Base-by-base conservation (phyloP, 306 rosid genomes). In the Vigna radiata region DNA sequence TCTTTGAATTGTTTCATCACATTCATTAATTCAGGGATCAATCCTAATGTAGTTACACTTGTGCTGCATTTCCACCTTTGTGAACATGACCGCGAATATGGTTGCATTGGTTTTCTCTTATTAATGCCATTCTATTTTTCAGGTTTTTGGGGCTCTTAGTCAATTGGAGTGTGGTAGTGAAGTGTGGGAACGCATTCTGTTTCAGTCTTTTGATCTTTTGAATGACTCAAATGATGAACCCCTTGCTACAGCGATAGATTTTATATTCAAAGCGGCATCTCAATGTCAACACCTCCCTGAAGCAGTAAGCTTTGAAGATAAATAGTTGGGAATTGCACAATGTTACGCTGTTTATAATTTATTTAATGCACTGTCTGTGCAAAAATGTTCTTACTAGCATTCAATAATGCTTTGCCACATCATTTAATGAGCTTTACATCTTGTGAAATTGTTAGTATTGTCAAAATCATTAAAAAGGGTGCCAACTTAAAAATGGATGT, bases 201-300 rank as follows among this genome's bases (percentile, higher is more conserved):
- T 88, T 70, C 92, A 91, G 88, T 91, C 99, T 21, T 76, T 87
- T 56, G 96, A 91, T 68, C 90, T 96, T 87, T 85, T 96, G 89
- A 74, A 84, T 14, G 96, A 91, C 79, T 91, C 97, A 79, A 92
- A 92, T 79, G 98, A 88, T 46, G 97, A 96, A 80, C 94, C 92
- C 77, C 91, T 96, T 68, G 83, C 83, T 36, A 87, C 92, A 52
- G 86, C 98, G 33, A 86, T 96, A 75, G 97, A 91, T 87, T 96
- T 96, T 83, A 82, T 91, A 81, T 96, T 96, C 72, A 96, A 92
- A 89, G 94, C 94, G 17, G 98, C 97, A 76, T 91, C 98, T 53
- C 98, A 96, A 78, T 96, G 99, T 85, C 98, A 96, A 87, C 98
- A 92, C 85, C 94, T 96, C 47, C 90, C 99, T 66, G 97, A 91